Base-by-base conservation (phyloP, 495 filamentous ascomycete species). In the Podospora anserina region DNA sequence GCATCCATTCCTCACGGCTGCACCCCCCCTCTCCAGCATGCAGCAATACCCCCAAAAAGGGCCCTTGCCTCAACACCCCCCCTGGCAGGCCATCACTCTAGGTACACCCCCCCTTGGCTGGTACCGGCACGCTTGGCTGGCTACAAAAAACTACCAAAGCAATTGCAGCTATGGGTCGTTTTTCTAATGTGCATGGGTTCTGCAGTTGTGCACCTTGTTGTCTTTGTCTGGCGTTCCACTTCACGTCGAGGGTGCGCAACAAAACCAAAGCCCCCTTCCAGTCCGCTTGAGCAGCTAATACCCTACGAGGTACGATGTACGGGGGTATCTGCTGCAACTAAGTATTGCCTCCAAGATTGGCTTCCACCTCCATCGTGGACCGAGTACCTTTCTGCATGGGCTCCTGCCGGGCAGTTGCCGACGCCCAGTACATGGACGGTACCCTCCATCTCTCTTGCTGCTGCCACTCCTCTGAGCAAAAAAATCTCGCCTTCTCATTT, bases 221-320 rank as follows among this genome's bases (percentile, higher is more conserved):
- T 61, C 39, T 32, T 60, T 56, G 23, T 67, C 32, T 59, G 55
- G 71, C 70, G 61, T 71, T 69, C 73, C 73, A 70, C 71, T 63
- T 66, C 67, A 73, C 63, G 55, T 65, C 63, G 53, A 67, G 66
- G 69, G 59, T 63, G 66, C 67, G 66, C 72, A 72, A 60, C 63
- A 68, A 70, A 68, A 57, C 63, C 68, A 34, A 67, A 61, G 27
- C 27, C 28, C 39, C 66, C 30, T 23, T 23, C 23, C 23, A 23
- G 23, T 23, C 23, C 23, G 67, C 59, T 34, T 67, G 53, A 23
- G 23, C 65, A 68, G 65, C 66, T 61, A 53, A 27, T 55, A 61
- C 39, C 49, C 44, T 61, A 26, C 26, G 28, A 61, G 18, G 61
- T 30, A 32, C 58, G 59, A 66, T 39, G 53, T 61, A 64, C 64